phyloP scores from a whole-genome alignment of 2,329 filamentous ascomycete species.

The Fusarium sarcochroum region DNA sequence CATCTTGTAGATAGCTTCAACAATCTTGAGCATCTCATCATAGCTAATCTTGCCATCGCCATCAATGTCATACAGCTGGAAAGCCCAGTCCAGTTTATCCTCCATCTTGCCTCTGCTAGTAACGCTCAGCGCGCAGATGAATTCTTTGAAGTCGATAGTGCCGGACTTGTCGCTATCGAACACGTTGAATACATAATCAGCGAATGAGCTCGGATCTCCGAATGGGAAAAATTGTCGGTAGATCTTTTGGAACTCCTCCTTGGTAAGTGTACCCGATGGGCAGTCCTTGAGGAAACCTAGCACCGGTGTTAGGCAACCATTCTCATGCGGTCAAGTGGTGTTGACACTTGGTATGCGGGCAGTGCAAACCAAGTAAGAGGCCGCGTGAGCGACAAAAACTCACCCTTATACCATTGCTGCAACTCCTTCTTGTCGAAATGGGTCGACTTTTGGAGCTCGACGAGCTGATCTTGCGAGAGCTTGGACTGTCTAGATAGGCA shows the following conservation, averaged over 20 bases:
- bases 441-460: conserved; percentile 94
- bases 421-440: conserved; percentile 99
- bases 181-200: conserved; percentile 99
- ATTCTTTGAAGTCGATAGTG: conserved; percentile 99
- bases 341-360: not conserved
- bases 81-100: conserved; percentile 99
- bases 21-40: conserved; percentile 98
- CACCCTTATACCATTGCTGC: conserved; percentile 99
- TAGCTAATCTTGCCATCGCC: conserved; percentile 99
- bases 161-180: conserved; percentile 98
- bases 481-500: conserved; percentile 85
- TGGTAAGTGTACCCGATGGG: conserved; percentile 95
- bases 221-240: conserved; percentile 99
- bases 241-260: conserved; percentile 99
- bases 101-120: conserved; percentile 99
- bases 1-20: conserved; percentile 99
- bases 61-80: conserved; percentile 99
- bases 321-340: not conserved
- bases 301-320: conserved; percentile 28
- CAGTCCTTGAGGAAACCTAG: conserved; percentile 98
- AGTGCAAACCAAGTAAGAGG: conserved; percentile 6
- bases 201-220: conserved; percentile 96
- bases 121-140: conserved; percentile 97
- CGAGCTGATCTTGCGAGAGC: conserved; percentile 95
- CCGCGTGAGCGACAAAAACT: conserved; percentile 47